Conservation (phyloP, 352 stramenopile species). For the Thalassiosira exigua region DNA sequence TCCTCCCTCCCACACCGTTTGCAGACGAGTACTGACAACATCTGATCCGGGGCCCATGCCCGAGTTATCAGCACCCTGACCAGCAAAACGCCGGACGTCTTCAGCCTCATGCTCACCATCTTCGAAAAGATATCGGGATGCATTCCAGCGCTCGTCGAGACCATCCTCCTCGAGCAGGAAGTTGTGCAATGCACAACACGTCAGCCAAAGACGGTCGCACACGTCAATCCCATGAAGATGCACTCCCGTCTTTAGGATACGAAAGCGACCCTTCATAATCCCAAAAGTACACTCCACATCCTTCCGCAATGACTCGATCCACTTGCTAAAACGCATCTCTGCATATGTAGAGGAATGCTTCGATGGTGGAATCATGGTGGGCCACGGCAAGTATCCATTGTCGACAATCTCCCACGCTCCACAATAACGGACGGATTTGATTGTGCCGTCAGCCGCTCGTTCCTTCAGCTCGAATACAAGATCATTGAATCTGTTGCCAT, state of each 20-base stretch:
- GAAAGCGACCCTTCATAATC: conserved; percentile 32
- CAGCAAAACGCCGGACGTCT: neutral
- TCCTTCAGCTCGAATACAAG: conserved; percentile 29
- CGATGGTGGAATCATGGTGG: conserved; percentile 36
- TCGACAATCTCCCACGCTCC: conserved; percentile 41
- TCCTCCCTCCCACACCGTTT: neutral
- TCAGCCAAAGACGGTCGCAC: conserved; percentile 13
- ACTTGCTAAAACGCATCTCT: conserved; percentile 36
- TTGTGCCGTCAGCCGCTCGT: neutral
- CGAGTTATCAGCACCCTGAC: neutral
- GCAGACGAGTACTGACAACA: neutral
- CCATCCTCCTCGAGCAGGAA: conserved; percentile 43
- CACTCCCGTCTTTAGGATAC: conserved; percentile 34
- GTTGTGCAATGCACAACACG: conserved; percentile 44
- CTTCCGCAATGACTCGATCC: conserved; percentile 44
- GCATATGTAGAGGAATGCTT: conserved; percentile 19
- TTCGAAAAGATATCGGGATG: conserved; percentile 6
- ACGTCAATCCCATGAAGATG: conserved; percentile 28
- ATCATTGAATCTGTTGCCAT: conserved; percentile 14
- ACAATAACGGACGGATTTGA: conserved; percentile 10
- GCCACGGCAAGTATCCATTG: conserved; percentile 45
- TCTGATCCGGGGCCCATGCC: neutral
- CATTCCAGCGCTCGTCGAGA: conserved; percentile 15
- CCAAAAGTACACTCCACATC: conserved; percentile 52
- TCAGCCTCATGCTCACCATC: conserved; percentile 10